Percentiles rank a stretch among this genome's conserved stretches.
phyloP scores from a whole-genome alignment of 2,329 filamentous ascomycete genomes.

The Pezicula neosporulosa region DNA sequence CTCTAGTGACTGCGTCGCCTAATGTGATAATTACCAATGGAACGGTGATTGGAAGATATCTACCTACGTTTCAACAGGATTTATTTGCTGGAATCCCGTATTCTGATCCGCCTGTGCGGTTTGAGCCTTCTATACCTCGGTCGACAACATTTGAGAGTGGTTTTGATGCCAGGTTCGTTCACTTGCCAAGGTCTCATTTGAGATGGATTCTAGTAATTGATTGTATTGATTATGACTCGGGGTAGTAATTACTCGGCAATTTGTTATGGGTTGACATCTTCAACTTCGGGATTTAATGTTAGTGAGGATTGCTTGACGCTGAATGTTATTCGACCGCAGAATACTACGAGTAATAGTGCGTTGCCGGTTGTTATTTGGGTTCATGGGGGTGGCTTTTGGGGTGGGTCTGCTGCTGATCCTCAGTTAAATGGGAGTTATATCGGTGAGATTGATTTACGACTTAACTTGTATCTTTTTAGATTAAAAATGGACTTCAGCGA shows the following conservation, averaged over 20 bases:
- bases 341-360: neutral
- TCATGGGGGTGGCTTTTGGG: conserved; percentile 13
- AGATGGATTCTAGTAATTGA: neutral
- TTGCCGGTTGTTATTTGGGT: conserved; percentile 3
- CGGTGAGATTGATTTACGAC: neutral
- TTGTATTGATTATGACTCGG: neutral
- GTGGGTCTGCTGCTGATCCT: conserved; percentile 37
- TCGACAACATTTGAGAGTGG: neutral
- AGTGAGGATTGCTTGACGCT: conserved; percentile 4
- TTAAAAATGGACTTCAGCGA: neutral
- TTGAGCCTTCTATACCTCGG: neutral
- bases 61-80: conserved; percentile 1
- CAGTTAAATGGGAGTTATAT: conserved; percentile 55
- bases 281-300: neutral
- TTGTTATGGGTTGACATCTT: neutral
- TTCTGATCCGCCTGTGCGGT: conserved; percentile 2
- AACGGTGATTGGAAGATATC: conserved; percentile 1
- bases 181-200: neutral
- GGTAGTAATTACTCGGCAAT: neutral
- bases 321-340: neutral
- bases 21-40: conserved; percentile 1
- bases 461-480: too few relatives aligned
- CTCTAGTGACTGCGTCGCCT: neutral
- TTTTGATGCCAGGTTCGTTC: neutral
- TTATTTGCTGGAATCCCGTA: conserved; percentile 9